phyloP scores from a whole-genome alignment of 345 rosid genomes.

The Dipteronia dyeriana region DNA sequence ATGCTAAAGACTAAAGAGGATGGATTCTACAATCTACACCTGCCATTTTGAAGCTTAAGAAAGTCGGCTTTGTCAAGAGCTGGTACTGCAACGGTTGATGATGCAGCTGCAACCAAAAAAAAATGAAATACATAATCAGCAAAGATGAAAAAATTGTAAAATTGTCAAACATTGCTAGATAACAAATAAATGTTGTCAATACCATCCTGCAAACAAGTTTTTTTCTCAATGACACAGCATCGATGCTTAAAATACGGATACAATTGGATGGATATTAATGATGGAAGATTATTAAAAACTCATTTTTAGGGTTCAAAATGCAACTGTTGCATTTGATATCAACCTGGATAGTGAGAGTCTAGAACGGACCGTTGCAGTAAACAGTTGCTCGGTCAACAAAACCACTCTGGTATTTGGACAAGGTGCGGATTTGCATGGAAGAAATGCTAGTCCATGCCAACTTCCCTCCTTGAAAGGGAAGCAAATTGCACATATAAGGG shows the following conservation, averaged over 20 bases:
- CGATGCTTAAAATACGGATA: not conserved
- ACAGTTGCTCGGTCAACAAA: slow-evolving; percentile 56
- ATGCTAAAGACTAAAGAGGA: not conserved
- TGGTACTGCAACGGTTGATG: slow-evolving; percentile 56
- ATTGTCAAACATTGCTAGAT: not conserved
- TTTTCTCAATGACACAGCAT: not conserved
- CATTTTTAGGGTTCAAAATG: slow-evolving; percentile 27
- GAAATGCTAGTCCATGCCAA: slow-evolving; percentile 67
- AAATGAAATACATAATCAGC: slow-evolving; percentile 21
- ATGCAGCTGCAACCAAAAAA: slow-evolving; percentile 55
- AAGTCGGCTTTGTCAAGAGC: slow-evolving; percentile 64
- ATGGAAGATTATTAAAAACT: slow-evolving; percentile 4
- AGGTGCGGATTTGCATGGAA: slow-evolving; percentile 64
- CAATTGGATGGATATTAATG: not conserved
- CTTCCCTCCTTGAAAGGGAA: slow-evolving; percentile 80
- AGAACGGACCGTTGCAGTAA: slow-evolving; percentile 96
- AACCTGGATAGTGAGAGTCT: slow-evolving; percentile 62
- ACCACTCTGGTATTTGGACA: slow-evolving; percentile 56
- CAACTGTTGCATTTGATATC: slow-evolving; percentile 32
- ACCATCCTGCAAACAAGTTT: slow-evolving; percentile 6
- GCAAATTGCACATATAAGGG: slow-evolving; percentile 52
- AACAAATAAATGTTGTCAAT: slow-evolving; percentile 7
- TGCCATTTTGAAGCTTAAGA: slow-evolving; percentile 96
- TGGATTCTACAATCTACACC: slow-evolving; percentile 54
- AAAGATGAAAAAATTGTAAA: not conserved